phyloP scores from a whole-genome alignment of 1,139 yeast genomes.

The Zygoascus hellenicus region DNA sequence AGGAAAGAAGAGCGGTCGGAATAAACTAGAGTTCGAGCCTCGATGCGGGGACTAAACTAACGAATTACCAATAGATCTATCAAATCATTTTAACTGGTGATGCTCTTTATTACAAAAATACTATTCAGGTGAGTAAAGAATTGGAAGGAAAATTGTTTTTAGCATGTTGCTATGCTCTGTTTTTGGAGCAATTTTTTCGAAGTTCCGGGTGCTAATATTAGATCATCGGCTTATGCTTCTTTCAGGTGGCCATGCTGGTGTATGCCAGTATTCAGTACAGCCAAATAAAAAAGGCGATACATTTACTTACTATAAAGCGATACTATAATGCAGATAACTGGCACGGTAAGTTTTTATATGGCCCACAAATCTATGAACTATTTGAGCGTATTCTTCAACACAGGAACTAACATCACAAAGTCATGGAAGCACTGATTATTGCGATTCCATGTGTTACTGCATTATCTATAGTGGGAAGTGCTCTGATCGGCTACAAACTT shows the following conservation, averaged over 20 bases:
- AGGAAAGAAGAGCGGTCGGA: background rate
- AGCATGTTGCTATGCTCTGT: background rate
- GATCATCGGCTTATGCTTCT: constrained; percentile 40
- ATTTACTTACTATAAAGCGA: constrained; percentile 26
- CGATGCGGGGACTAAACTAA: background rate
- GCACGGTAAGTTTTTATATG: constrained; percentile 16
- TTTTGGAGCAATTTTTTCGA: no score
- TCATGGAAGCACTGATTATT: constrained; percentile 38
- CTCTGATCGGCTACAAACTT: constrained; percentile 35
- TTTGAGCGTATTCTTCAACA: background rate
- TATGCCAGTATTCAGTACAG: constrained; percentile 49
- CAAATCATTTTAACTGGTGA: constrained; percentile 41
- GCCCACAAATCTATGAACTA: no score
- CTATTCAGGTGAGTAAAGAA: constrained; percentile 30
- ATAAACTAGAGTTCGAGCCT: background rate
- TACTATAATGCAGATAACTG: constrained; percentile 32
- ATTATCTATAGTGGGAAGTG: constrained; percentile 37
- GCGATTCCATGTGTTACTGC: constrained; percentile 45
- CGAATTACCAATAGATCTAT: constrained; percentile 27
- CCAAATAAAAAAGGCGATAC: constrained; percentile 37
- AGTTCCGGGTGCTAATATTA: constrained; percentile 12
- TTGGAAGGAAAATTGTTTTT: constrained; percentile 12
- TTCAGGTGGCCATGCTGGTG: constrained; percentile 45
- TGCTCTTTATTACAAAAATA: constrained; percentile 42
- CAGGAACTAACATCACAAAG: constrained; percentile 3